These are phyloP conservation scores for Sugiyamaella japonica DNA, from an alignment of 1,139 yeast genomes.

Conservation along the genomic window DNA sequence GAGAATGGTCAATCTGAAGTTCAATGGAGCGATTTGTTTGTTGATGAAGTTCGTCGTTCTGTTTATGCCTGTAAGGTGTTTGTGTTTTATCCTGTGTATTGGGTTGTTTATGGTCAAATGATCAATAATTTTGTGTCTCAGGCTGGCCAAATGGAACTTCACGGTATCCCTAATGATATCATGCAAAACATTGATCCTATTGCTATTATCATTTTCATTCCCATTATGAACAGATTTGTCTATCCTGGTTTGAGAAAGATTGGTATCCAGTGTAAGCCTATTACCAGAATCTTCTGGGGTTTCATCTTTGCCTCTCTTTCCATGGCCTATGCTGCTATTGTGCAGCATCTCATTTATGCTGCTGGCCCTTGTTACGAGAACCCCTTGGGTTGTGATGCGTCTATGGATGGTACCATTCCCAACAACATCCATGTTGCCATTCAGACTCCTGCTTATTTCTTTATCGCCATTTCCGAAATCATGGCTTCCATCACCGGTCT, in stretches of 20 bases:
- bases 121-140: slow-evolving; percentile 62
- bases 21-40: slow-evolving; percentile 62
- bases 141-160: slow-evolving; percentile 64
- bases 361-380: slow-evolving; percentile 75
- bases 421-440: slow-evolving; percentile 60
- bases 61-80: slow-evolving; percentile 64
- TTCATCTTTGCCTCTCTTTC: slow-evolving; percentile 69
- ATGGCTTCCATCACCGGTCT: slow-evolving; percentile 67
- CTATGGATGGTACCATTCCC: slow-evolving; percentile 43
- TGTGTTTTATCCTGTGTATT: slow-evolving; percentile 60
- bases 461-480: slow-evolving; percentile 64
- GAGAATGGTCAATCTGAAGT: slow-evolving; percentile 45
- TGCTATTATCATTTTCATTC: slow-evolving; percentile 61
- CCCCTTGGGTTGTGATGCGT: slow-evolving; percentile 48
- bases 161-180: slow-evolving; percentile 65
- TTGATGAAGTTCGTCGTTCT: slow-evolving; percentile 62
- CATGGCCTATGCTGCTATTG: slow-evolving; percentile 77
- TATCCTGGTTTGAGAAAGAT: slow-evolving; percentile 58
- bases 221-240: slow-evolving; percentile 53
- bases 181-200: slow-evolving; percentile 64
- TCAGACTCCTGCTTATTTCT: slow-evolving; percentile 63
- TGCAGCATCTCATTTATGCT: slow-evolving; percentile 70
- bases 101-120: slow-evolving; percentile 72
- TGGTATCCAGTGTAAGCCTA: slow-evolving; percentile 49
- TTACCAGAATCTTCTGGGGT: slow-evolving; percentile 73